These are phyloP conservation scores for Morella rubra DNA, from an alignment of 306 rosid species.

Conservation along the genomic window DNA sequence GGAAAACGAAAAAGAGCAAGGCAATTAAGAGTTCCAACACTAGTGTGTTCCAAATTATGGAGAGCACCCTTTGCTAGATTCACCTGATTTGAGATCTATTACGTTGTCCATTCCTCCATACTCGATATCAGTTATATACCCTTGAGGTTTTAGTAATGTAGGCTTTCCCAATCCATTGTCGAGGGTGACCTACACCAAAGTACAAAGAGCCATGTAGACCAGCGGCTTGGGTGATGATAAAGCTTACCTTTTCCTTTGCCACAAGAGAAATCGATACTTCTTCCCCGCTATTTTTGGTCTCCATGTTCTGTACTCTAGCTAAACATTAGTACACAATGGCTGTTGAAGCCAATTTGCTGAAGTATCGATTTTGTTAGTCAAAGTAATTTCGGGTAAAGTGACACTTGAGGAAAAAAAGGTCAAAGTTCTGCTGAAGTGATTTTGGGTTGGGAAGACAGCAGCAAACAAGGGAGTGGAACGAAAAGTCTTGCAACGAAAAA, in stretches of 20 bases:
- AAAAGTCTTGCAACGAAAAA: background rate
- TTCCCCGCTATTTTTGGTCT: background rate
- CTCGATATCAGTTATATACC: conserved; percentile 29
- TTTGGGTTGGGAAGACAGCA: background rate
- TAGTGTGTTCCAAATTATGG: background rate
- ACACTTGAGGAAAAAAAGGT: background rate
- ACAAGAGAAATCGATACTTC: background rate
- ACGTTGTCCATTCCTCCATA: conserved; percentile 47
- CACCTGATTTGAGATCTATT: conserved; percentile 32
- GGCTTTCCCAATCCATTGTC: conserved; percentile 36
- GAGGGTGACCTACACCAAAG: conserved; percentile 30
- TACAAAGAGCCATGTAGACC: background rate
- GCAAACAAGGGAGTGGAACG: background rate
- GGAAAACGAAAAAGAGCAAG: background rate
- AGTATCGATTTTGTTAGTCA: too few species aligned
- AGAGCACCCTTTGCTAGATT: conserved; percentile 36
- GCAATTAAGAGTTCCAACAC: background rate
- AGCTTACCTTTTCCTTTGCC: conserved; percentile 37
- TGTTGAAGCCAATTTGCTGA: background rate
- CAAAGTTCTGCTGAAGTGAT: background rate
- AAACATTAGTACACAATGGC: background rate
- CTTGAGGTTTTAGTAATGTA: conserved; percentile 37
- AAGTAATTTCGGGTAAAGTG: too few species aligned
- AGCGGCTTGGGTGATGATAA: background rate
- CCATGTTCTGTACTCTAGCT: background rate